phyloP scores from a whole-genome alignment of 495 filamentous ascomycete genomes.

The Alectoria sarmentosa region DNA sequence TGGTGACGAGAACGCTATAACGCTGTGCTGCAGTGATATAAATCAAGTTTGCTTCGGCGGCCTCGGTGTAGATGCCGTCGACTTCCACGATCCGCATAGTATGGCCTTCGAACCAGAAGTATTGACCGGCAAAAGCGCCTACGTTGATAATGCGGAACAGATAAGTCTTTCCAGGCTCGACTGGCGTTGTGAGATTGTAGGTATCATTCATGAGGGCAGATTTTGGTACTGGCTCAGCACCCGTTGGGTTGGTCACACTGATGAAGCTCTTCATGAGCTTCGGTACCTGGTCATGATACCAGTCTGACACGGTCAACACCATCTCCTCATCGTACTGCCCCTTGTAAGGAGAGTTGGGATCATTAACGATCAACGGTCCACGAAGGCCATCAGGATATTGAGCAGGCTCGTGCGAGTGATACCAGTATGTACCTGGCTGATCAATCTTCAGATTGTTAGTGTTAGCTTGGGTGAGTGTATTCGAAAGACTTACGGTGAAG shows the following conservation, averaged over 20 bases:
- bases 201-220: conserved; percentile 64
- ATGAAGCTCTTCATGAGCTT: conserved; percentile 50
- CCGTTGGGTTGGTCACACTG: conserved; percentile 43
- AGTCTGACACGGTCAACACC: conserved; percentile 57
- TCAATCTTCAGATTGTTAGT: conserved; percentile 42
- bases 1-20: conserved; percentile 58
- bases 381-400: conserved; percentile 79
- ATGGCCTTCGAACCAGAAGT: conserved; percentile 48
- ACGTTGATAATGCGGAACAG: conserved; percentile 64
- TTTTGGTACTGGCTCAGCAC: conserved; percentile 59
- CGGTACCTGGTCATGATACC: conserved; percentile 47
- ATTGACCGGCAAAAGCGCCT: conserved; percentile 38
- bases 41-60: conserved; percentile 49
- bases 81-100: conserved; percentile 61
- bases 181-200: conserved; percentile 36
- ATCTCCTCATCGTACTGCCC: conserved; percentile 63
- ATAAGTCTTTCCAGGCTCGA: conserved; percentile 49
- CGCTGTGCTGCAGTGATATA: conserved; percentile 64
- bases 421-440: conserved; percentile 81
- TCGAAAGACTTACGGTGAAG: conserved; percentile 51
- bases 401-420: conserved; percentile 64
- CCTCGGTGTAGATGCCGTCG: conserved; percentile 62
- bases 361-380: conserved; percentile 65
- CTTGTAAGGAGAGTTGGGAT: conserved; percentile 55
- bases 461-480: neutral